Evolutionary conservation across 345 rosid genomes (phyloP), one percentile per base, ranked within the genome.

Genomic region (Hibiscus trionum): DNA sequence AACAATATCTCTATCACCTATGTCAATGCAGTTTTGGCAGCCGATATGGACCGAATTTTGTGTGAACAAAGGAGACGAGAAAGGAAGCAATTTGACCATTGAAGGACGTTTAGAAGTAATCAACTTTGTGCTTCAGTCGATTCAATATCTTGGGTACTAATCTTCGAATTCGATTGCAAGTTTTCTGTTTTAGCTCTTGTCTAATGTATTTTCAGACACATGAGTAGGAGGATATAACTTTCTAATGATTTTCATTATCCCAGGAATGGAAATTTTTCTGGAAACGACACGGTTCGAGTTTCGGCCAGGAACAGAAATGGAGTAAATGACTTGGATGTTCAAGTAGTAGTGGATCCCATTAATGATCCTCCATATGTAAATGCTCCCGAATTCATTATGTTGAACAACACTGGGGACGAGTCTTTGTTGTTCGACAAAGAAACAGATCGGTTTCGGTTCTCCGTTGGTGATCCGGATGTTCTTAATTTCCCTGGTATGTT

Each of bases 71-170:
- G 87, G 76, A 17, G 86, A 74, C 12, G 77, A 80, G 61, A 83
- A 80, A 72, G 79, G 75, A 52, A 80, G 70, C 73, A 76, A 82
- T 71, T 80, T 95, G 76, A 77, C 82, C 63, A 74, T 90, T 61
- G 82, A 89, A 79, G 99, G 98, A 53, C 67, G 72, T 10, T 75
- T 87, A 60, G 91, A 89, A 76, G 89, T 66, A 12, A 82, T 95
- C 71, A 95, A 88, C 82, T 72, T 82, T 16, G 96, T 91, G 14
- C 87, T 92, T 79, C 84, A 80, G 50, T 86, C 96, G 4, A 71
- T 95, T 74, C 97, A 84, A 61, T 89, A 92, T 87, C 87, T 92
- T 5, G 98, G 97, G 98, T 94, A 90, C 73, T 24, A 46, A 65
- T 65, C 49, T 7, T 37, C 46, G 66, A 26, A 60, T 64, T 64